These are phyloP conservation scores for Lumnitzera racemosa DNA, from an alignment of 345 rosid species.

Conservation along the genomic window DNA sequence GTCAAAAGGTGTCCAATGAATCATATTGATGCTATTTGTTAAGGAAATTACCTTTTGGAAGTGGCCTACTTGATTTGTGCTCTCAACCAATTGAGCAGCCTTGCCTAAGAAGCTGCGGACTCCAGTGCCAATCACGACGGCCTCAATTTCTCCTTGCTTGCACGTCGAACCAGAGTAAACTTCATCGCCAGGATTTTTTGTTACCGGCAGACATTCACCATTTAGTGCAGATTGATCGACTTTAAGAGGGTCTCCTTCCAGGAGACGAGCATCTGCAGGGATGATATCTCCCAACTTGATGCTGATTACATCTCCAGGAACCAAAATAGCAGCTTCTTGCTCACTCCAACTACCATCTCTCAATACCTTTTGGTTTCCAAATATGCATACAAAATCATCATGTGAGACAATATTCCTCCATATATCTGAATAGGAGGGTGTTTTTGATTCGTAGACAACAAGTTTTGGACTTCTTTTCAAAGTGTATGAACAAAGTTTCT, in stretches of 20 bases:
- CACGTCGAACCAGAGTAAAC: constrained; percentile 36
- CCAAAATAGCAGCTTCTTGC: constrained; percentile 61
- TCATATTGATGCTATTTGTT: no score
- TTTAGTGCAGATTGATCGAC: constrained; percentile 61
- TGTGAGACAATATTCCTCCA: no score
- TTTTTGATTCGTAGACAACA: no score
- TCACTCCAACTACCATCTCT: constrained; percentile 61
- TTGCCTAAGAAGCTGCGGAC: constrained; percentile 32
- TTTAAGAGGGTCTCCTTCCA: constrained; percentile 72
- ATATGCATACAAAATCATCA: no score
- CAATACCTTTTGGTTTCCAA: constrained; percentile 19
- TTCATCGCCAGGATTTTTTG: constrained; percentile 26
- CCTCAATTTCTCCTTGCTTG: constrained; percentile 39
- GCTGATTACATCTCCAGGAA: constrained; percentile 54
- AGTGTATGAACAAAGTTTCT: no score
- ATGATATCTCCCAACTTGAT: constrained; percentile 50
- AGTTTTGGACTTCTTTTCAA: no score
- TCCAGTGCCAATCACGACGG: constrained; percentile 33
- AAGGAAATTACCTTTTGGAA: constrained; percentile 19
- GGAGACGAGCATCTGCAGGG: constrained; percentile 70
- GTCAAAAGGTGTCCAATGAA: no score
- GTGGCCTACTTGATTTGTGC: constrained; percentile 27
- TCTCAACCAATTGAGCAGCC: constrained; percentile 40
- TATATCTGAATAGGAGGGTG: no score
- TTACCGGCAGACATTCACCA: constrained; percentile 44